Conservation (phyloP, 2,329 filamentous ascomycete genomes). For the Microcyclosporella mali region DNA sequence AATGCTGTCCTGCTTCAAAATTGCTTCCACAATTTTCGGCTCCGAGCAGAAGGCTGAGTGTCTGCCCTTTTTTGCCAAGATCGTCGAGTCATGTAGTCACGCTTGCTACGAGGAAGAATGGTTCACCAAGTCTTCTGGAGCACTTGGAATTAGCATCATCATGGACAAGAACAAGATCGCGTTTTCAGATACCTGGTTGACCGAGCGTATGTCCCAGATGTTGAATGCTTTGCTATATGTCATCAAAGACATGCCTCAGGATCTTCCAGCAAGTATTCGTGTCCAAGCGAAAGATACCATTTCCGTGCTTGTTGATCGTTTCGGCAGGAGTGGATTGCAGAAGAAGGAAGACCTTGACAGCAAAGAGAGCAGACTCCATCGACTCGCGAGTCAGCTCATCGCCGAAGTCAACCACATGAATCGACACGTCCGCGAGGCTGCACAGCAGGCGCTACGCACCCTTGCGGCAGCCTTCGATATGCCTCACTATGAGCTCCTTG, state of each 20-base stretch:
- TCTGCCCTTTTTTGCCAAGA: conserved; percentile 75
- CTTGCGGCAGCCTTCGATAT: conserved; percentile 72
- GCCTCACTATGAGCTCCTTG: conserved; percentile 80
- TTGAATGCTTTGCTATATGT: conserved; percentile 90
- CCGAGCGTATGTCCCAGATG: conserved; percentile 77
- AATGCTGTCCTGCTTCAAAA: conserved; percentile 70
- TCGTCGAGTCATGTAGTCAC: conserved; percentile 82
- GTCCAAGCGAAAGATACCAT: conserved; percentile 76
- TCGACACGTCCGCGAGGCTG: conserved; percentile 82
- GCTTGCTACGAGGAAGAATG: conserved; percentile 97
- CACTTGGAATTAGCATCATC: conserved; percentile 80
- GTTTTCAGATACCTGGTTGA: conserved; percentile 77
- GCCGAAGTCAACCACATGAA: conserved; percentile 93
- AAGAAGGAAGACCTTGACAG: conserved; percentile 73
- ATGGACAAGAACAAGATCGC: conserved; percentile 79
- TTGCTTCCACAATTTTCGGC: conserved; percentile 69
- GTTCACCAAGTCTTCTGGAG: conserved; percentile 95
- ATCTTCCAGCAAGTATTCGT: conserved; percentile 84
- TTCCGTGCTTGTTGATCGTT: conserved; percentile 63
- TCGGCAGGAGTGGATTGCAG: conserved; percentile 65
- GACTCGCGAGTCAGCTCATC: conserved; percentile 78
- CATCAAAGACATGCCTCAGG: conserved; percentile 94
- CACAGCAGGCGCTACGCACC: conserved; percentile 71
- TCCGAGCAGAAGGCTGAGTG: conserved; percentile 63
- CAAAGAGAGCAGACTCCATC: conserved; percentile 60